Evolutionary conservation across 805 yeast species (phyloP).

Genomic region (Metschnikowia koreensis): DNA sequence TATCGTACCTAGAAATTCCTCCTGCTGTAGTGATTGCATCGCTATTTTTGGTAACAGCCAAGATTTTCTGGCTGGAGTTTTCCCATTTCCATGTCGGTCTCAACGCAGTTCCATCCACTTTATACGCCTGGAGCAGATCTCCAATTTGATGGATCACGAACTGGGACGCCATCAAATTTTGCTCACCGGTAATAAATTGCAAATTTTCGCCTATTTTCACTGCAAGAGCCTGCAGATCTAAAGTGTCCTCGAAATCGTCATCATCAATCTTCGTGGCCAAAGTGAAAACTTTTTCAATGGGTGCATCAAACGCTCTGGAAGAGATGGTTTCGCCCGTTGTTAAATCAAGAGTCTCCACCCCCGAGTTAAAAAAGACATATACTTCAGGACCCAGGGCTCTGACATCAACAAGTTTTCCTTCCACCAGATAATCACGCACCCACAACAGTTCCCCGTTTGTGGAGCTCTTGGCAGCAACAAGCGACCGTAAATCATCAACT

Average conservation of each 20-base stretch:
- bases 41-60: conserved; percentile 23
- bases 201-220: conserved; percentile 8
- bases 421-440: background rate
- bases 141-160: conserved; percentile 16
- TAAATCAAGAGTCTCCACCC: conserved; percentile 14
- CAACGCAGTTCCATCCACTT: conserved; percentile 15
- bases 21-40: conserved; percentile 43
- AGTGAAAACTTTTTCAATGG: conserved; percentile 5
- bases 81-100: conserved; percentile 32
- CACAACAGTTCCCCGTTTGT: conserved; percentile 11
- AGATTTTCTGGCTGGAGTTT: conserved; percentile 16
- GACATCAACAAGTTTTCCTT: conserved; percentile 5
- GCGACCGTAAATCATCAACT: conserved; percentile 19
- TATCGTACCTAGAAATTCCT: conserved; percentile 67
- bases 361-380: conserved; percentile 11
- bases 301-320: background rate
- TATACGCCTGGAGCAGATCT: conserved; percentile 23
- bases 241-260: background rate
- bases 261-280: background rate
- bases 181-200: conserved; percentile 1
- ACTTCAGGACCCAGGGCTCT: conserved; percentile 7
- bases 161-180: conserved; percentile 7
- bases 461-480: conserved; percentile 14
- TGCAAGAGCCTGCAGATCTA: conserved; percentile 8
- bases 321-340: conserved; percentile 11